Evolutionary conservation across 305 asterid species (phyloP).

Genomic region (Fraxinus floribunda): DNA sequence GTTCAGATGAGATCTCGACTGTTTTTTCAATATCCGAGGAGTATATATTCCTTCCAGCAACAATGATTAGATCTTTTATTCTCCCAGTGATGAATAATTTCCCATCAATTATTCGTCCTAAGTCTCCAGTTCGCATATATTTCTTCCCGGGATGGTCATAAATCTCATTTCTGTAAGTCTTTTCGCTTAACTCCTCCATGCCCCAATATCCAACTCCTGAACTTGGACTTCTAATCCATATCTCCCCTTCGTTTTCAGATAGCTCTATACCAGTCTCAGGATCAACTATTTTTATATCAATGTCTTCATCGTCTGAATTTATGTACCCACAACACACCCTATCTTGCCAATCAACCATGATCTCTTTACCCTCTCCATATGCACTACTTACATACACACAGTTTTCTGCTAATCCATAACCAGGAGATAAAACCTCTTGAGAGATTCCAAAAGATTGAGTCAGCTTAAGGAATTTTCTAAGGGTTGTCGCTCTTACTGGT

Average conservation of each 20-base stretch:
- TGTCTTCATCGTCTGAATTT: slow-evolving; percentile 33
- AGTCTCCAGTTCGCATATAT: slow-evolving; percentile 60
- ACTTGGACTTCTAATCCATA: slow-evolving; percentile 73
- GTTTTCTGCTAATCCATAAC: slow-evolving; percentile 78
- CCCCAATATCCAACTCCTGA: slow-evolving; percentile 75
- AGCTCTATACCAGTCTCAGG: slow-evolving; percentile 48
- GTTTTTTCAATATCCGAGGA: slow-evolving; percentile 72
- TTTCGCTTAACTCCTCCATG: slow-evolving; percentile 46
- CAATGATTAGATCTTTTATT: slow-evolving; percentile 67
- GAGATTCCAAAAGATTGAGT: slow-evolving; percentile 58
- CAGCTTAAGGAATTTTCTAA: slow-evolving; percentile 57
- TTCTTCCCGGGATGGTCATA: slow-evolving; percentile 33
- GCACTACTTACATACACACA: slow-evolving; percentile 73
- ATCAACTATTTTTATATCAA: slow-evolving; percentile 55
- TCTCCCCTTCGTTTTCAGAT: slow-evolving; percentile 59
- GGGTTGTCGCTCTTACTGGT: slow-evolving; percentile 54
- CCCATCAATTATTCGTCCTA: slow-evolving; percentile 57
- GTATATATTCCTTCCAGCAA: slow-evolving; percentile 65
- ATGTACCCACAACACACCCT: slow-evolving; percentile 70
- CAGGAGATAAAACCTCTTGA: slow-evolving; percentile 66
- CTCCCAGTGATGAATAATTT: slow-evolving; percentile 65
- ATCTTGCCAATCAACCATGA: slow-evolving; percentile 69
- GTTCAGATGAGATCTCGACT: slow-evolving; percentile 56
- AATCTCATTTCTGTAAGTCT: slow-evolving; percentile 50
- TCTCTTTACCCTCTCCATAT: slow-evolving; percentile 55